Base-by-base conservation (phyloP, 768 basidiomycete genomes). In the Coprinopsis strossmayeri region DNA sequence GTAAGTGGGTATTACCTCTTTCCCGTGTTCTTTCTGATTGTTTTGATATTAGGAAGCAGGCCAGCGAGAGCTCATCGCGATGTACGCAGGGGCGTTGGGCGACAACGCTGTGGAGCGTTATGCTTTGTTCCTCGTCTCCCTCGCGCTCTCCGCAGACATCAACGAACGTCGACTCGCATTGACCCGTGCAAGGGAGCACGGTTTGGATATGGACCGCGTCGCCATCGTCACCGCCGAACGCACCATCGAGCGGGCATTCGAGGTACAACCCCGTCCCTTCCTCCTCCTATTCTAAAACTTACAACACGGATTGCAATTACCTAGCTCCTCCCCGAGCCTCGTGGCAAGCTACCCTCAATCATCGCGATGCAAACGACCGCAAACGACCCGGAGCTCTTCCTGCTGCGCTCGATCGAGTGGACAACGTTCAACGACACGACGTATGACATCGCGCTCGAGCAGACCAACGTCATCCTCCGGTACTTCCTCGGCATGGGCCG, bases 321-420 rank as follows among this genome's bases (percentile, higher is more conserved):
- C 3, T 49, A 85, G 81, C 57, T 72, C 37, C 66, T 87, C 3
- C 81, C 79, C 1, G 67, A 61, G 3, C 55, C 77, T 18, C 78
- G 73, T 35, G 82, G 80, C 2, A 70, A 76, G 0, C 66, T 87
- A 21, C 83, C 86, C 0, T 79, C 77, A 0, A 69, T 82, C n/a
- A 74, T 81, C 40, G 67, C 71, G 1, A 56, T 77, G 34, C 84
- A 82, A 53, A 70, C 72, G 9, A 70, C 75, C 0, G 72, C 84
- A 0, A 77, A 72, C 1, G 79, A 81, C 13, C 64, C 66, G 0
- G 87, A 91, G 59, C 59, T 67, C 52, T 62, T 87, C 41, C 70
- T 98, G 5, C 73, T 95, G 25, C 80, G 93, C 17, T 88, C 90
- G 0, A 84, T 97, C 42, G 94, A 98, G 59, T 99, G 95, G 95